Conservation (phyloP, 2,329 filamentous ascomycete species). For the Colletotrichum ledebouriae region DNA sequence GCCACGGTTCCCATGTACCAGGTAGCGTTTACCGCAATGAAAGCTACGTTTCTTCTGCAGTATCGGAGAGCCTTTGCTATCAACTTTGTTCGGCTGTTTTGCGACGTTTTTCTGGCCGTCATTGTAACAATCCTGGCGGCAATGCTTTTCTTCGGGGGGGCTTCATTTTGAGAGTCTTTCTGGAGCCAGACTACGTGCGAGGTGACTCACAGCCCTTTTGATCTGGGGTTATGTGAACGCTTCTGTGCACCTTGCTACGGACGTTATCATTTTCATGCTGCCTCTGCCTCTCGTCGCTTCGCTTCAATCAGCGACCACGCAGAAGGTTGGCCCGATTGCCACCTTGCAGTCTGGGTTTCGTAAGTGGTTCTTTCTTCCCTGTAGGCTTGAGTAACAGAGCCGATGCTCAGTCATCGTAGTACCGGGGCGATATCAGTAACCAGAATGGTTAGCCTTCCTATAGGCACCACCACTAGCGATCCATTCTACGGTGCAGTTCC, state of each 20-base stretch:
- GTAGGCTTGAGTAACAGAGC: fast-evolving
- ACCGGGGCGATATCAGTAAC: conserved; percentile 22
- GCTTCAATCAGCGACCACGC: conserved; percentile 26
- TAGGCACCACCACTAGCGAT: not conserved
- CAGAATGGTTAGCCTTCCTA: not conserved
- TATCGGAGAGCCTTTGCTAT: conserved; percentile 51
- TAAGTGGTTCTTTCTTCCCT: not conserved
- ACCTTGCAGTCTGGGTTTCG: conserved; percentile 40
- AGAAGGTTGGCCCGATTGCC: conserved; percentile 29
- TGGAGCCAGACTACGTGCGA: not conserved
- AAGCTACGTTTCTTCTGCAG: conserved; percentile 53
- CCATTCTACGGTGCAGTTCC: conserved; percentile 1
- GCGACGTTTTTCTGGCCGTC: conserved; percentile 22
- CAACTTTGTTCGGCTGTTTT: conserved; percentile 14
- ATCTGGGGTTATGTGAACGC: conserved; percentile 12
- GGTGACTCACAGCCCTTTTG: not conserved
- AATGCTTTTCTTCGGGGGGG: conserved; percentile 4
- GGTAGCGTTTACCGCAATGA: conserved; percentile 47
- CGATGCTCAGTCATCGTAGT: not conserved
- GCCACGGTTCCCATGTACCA: conserved; percentile 49
- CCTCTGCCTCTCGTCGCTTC: conserved; percentile 27
- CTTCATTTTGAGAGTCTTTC: not conserved
- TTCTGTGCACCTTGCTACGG: conserved; percentile 28
- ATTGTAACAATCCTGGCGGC: not conserved
- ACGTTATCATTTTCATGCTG: conserved; percentile 40